phyloP scores from a whole-genome alignment of 306 rosid genomes.

The Medicago lupulina region DNA sequence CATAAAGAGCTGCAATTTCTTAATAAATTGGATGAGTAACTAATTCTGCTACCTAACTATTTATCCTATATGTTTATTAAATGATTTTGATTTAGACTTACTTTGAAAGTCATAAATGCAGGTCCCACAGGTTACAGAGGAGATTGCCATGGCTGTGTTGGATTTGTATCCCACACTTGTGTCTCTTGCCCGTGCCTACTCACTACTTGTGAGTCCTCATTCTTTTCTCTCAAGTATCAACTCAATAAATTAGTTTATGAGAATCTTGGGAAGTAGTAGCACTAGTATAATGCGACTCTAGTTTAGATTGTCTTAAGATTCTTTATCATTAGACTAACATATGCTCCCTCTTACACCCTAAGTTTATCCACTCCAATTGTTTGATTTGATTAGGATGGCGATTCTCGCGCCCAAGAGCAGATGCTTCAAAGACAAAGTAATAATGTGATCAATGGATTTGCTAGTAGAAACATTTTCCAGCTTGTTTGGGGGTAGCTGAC shows the following conservation, averaged over 20 bases:
- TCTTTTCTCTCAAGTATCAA: slow-evolving; percentile 26
- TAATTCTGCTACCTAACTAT: slow-evolving; percentile 3
- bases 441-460: slow-evolving; percentile 61
- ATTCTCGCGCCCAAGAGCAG: slow-evolving; percentile 67
- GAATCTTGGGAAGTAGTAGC: slow-evolving; percentile 24
- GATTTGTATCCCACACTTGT: slow-evolving; percentile 82
- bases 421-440: slow-evolving; percentile 79
- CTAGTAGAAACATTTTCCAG: slow-evolving; percentile 87
- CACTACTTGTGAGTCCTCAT: slow-evolving; percentile 64
- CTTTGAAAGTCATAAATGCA: slow-evolving; percentile 46
- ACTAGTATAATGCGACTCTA: neutral
- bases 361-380: slow-evolving; percentile 4
- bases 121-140: slow-evolving; percentile 99
- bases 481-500: slow-evolving; percentile 85
- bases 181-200: slow-evolving; percentile 81
- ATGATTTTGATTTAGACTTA: neutral
- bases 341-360: neutral
- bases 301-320: slow-evolving; percentile 8
- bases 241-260: slow-evolving; percentile 2
- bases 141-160: slow-evolving; percentile 83
- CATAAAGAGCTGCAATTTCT: slow-evolving; percentile 7
- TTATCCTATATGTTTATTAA: slow-evolving; percentile 2
- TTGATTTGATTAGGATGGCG: slow-evolving; percentile 66
- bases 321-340: slow-evolving; percentile 8
- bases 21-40: slow-evolving; percentile 15